phyloP scores from a whole-genome alignment of 2,329 filamentous ascomycete species.

The Metarhizium humberi region DNA sequence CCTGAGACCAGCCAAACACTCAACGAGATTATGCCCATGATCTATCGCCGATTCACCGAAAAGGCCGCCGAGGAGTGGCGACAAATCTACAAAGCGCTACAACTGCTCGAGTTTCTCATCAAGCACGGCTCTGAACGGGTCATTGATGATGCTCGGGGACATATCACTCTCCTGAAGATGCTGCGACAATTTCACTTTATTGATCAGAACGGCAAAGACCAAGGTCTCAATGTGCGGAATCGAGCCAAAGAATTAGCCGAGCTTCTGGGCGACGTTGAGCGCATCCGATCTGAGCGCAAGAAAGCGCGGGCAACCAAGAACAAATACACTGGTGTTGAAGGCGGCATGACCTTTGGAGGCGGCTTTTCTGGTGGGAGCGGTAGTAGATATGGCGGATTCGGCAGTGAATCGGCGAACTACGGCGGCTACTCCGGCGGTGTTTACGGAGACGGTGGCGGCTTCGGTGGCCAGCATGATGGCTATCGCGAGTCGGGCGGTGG shows the following conservation, averaged over 20 bases:
- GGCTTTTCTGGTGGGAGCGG: slow-evolving; percentile 35
- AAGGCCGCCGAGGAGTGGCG: slow-evolving; percentile 98
- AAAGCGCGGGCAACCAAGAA: slow-evolving; percentile 84
- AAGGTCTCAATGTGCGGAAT: slow-evolving; percentile 95
- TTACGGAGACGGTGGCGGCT: slow-evolving; percentile 90
- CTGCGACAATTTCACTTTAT: slow-evolving; percentile 97
- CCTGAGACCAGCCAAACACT: slow-evolving; percentile 66
- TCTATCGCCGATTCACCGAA: slow-evolving; percentile 97
- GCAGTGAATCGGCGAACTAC: slow-evolving; percentile 71
- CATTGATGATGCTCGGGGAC: slow-evolving; percentile 91
- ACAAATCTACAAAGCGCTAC: slow-evolving; percentile 97
- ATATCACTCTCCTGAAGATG: slow-evolving; percentile 95
- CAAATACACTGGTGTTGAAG: slow-evolving; percentile 93
- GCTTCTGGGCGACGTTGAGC: slow-evolving; percentile 84
- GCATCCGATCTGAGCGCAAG: slow-evolving; percentile 73
- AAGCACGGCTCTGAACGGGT: slow-evolving; percentile 98
- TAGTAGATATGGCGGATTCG: slow-evolving; percentile 79
- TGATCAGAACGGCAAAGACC: slow-evolving; percentile 92
- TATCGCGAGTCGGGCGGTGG: slow-evolving; percentile 94
- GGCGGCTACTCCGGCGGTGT: slow-evolving; percentile 64
- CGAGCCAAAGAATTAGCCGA: slow-evolving; percentile 92
- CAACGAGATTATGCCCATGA: slow-evolving; percentile 99
- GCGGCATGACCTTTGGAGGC: slow-evolving; percentile 55
- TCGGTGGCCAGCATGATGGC: slow-evolving; percentile 57
- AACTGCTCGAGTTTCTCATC: slow-evolving; percentile 92